Conservation (phyloP, 2,329 filamentous ascomycete species). For the Neophaeococcomyces mojaviensis region DNA sequence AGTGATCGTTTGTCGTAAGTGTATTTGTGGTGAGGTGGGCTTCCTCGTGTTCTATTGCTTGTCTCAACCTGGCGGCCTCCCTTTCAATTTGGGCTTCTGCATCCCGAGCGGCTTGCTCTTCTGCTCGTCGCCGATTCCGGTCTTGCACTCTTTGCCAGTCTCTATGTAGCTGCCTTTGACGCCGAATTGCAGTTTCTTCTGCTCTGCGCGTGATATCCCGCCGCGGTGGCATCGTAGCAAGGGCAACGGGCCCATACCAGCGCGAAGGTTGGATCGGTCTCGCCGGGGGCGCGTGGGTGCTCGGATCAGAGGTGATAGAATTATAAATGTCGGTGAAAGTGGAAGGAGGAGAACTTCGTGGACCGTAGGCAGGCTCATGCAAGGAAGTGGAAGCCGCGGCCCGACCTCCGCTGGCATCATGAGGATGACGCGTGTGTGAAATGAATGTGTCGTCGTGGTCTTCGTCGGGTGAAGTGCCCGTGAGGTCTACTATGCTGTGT, state of each 20-base stretch:
- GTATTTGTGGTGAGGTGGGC: not conserved
- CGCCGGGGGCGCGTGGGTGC: not conserved
- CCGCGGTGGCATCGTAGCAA: too few relatives aligned
- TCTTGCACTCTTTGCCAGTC: conserved; percentile 1
- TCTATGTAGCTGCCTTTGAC: not conserved
- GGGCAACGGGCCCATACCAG: not conserved
- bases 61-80: not conserved
- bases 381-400: conserved; percentile 12
- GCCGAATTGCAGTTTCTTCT: conserved; percentile 1
- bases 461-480: conserved; percentile 11
- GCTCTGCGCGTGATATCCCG: not conserved
- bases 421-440: conserved; percentile 19
- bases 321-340: conserved; percentile 9
- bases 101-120: conserved; percentile 4
- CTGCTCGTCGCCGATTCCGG: conserved; percentile 2
- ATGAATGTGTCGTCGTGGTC: conserved; percentile 16
- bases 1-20: not conserved
- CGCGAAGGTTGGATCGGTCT: not conserved
- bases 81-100: not conserved
- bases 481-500: conserved; percentile 15
- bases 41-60: not conserved
- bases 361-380: conserved; percentile 17
- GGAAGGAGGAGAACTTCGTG: conserved; percentile 6
- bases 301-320: not conserved
- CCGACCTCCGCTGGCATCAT: conserved; percentile 12